Evolutionary conservation across 106 monocot genomes (phyloP), one percentile per base, ranked within the genome.

Genomic region (Posidonia australis): DNA sequence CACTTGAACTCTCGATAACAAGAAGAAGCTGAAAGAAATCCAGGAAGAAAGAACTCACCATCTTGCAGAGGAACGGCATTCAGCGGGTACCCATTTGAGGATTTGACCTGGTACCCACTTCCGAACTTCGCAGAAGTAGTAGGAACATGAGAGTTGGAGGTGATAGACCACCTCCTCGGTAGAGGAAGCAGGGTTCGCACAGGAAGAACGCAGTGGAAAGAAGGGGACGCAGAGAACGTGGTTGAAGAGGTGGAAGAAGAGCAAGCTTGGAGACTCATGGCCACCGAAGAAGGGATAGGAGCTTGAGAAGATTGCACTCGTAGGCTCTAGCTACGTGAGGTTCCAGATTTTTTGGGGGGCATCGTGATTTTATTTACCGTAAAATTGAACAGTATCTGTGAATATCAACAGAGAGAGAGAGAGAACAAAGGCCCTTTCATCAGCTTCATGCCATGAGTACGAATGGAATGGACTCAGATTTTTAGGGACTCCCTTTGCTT

Each of bases 21-120:
- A 10, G 13, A n/a, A 10, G 27, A 53, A 26, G n/a, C 52, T 57
- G 28, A 57, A 28, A 57, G 14, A 13, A 5, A 28, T 9, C 28
- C 18, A 36, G 36, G 2, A 36, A 7, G 36, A 66, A 29, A n/a
- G 25, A 27, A 66, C 58, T 45, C 66, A 80, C 83, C 79, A 28
- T 77, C 70, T 44, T 74, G 66, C 56, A 66, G 51, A 16, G 76
- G 42, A 41, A 66, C 70, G 14, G 74, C 76, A 44, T 66, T 70
- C 24, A 70, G 62, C 3, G 73, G 80, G 59, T 44, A 63, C 52
- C 80, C 80, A 77, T 80, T 80, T 0, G 73, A 70, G 66, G 72
- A 79, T 49, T 44, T 83, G 25, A 76, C 53, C 53, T 32, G 68
- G 51, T 62, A 74, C 36, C 25, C 48, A 13, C 45, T 59, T 48